Base-by-base conservation (phyloP, 306 rosid genomes). In the peach (Prunus persica) region DNA sequence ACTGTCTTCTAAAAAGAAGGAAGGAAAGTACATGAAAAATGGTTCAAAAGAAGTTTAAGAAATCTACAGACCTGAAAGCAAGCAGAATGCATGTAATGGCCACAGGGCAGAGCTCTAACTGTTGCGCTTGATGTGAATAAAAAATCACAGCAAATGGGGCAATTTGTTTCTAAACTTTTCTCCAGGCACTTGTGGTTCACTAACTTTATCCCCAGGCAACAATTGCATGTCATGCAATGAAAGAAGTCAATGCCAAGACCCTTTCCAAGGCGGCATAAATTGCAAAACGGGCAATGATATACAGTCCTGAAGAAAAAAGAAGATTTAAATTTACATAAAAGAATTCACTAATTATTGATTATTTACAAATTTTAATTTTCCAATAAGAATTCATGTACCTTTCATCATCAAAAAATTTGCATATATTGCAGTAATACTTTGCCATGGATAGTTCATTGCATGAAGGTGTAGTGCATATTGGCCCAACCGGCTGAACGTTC, bases 1-100 rank as follows among this genome's bases (percentile, higher is more conserved):
- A 16, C 57, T 46, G 28, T 20, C n/a, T 52, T 67, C 54, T 15
- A 27, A 20, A 77, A 52, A 32, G 55, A 75, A 15, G 6, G 24
- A 49, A n/a, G 5, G 28, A 64, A 77, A 68, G 16, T 3, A 67
- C 60, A 67, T 34, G 50, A 24, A 2, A 34, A 58, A 30, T 14
- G 70, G 54, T 58, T 58, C 11, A 30, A 30, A 43, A 45, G 22
- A 18, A 61, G 6, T 11, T 28, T 64, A 46, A 56, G 62, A 46
- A 51, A 69, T 65, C 57, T 51, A 82, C 51, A 77, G 71, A 96
- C 99, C 99, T 96, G 99, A 86, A 96, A 96, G 87, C 99, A 96
- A 82, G 98, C 96, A 45, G 99, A 96, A 87, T 96, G 99, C 99
- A 96, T 96, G 86, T 92, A 96, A 84, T 96, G 99, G 65, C 99